Evolutionary conservation across 345 rosid genomes (phyloP), one percentile per base, ranked within the genome.

Genomic region (Pistacia vera): DNA sequence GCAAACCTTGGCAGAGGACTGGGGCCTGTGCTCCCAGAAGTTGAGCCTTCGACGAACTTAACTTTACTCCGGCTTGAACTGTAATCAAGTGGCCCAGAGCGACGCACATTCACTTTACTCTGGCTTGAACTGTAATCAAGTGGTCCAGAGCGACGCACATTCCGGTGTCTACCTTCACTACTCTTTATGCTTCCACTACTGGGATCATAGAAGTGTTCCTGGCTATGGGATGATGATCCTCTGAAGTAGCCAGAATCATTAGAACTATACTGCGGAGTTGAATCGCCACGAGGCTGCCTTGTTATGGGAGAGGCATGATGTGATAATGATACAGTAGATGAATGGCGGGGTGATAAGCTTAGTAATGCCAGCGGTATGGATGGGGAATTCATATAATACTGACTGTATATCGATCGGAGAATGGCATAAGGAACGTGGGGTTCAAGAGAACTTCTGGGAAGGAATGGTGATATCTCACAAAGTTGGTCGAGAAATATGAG

Each of bases 401-500:
- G 99, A 78, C 86, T 83, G 81, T 94, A 97, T 75, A 94, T 86
- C 56, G 99, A 97, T 41, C 94, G 93, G 67, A 97, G 90, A 80
- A 94, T 91, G 11, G 94, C 83, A 51, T 86, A 97, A 2, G 99
- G 98, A 72, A 94, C 88, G 20, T 94, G 88, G 22, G 90, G 78
- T 86, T 97, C 99, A 2, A 97, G 95, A 73, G 90, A 81, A 90
- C 93, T 94, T 85, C 97, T 78, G 3, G 99, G 94, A 64, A 97
- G 98, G 87, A 87, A 90, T 4, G 93, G 92, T 14, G 99, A 97
- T 71, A 87, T 87, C 88, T 97, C 98, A 64, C 92, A 97, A 38
- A 97, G 88, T 87, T 94, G 98, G 84, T 97, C 99, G 38, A 97
- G 83, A 92, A 97, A 97, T 60, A 94, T 91, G 60, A 97, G 90